Evolutionary conservation across 371 early-diverging fungal species (phyloP), one percentile per base, ranked within the genome.

Genomic region (Rhizomucor miehei): DNA sequence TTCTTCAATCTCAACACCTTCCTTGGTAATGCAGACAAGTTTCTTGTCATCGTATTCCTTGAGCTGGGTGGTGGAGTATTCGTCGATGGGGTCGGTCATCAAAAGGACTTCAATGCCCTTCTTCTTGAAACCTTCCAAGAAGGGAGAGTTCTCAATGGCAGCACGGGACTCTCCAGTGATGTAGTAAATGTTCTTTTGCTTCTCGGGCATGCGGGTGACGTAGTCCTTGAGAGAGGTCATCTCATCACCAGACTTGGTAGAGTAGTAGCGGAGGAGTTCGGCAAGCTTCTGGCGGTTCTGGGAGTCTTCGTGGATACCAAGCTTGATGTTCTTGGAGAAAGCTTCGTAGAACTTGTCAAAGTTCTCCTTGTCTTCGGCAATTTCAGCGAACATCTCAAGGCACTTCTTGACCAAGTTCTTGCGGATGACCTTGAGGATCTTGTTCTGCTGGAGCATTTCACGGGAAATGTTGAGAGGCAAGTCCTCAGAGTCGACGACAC

Each of bases 1-100:
- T 66, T 97, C 97, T 69, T 95, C 95, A 56, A 99, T 87, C 77
- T 99, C 98, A 49, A 97, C 86, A 60, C 99, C 99, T 70, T 99
- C 99, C 89, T 98, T 95, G 76, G 98, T 97, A 67, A 95, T 94
- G 65, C 87, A 90, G 76, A 97, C 89, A 64, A 99, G 88, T 84
- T 94, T 94, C 89, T 98, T 94, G 75, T 97, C 98, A 62, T 99
- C 97, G 77, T 89, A 99, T 80, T 97, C 97, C 87, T 92, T 95
- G 67, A 99, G 89, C 74, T 95, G 94, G 76, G 96, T 95, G 60
- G 98, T 88, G 63, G 90, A 85, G 83, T 99, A 98, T 80, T 97
- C 93, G 77, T 95, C 93, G 67, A 93, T 91, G 59, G 94, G 95
- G 69, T 95, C 96, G 51, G 91, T 91, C 90, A 96, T 89, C 87